Conservation (phyloP, 2,329 filamentous ascomycete species). For the Colletotrichum salicis region DNA sequence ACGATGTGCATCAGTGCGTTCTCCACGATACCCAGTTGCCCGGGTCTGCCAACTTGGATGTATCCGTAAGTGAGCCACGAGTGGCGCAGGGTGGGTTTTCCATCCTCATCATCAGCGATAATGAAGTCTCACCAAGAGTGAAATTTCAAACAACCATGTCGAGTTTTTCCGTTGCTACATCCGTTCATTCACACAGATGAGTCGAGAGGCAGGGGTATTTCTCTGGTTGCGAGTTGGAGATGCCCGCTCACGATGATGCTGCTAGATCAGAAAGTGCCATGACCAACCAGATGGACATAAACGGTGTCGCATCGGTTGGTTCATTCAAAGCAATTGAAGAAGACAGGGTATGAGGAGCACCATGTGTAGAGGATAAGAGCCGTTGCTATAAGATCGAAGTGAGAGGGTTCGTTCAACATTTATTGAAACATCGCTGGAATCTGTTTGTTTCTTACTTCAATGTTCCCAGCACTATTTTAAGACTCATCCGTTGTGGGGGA, state of each 20-base stretch:
- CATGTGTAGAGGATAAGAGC: too few species aligned
- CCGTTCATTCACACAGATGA: neutral
- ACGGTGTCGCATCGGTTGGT: too few species aligned
- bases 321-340: too few species aligned
- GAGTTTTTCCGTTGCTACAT: neutral
- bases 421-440: too few species aligned
- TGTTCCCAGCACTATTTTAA: too few species aligned
- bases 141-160: fast-evolving
- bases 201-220: neutral
- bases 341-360: too few species aligned
- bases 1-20: neutral
- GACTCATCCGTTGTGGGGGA: too few species aligned
- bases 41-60: neutral
- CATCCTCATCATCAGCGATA: neutral
- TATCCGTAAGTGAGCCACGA: neutral
- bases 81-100: neutral
- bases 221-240: neutral
- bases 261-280: too few species aligned
- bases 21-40: neutral
- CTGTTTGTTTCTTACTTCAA: too few species aligned
- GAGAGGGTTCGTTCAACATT: too few species aligned
- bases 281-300: too few species aligned
- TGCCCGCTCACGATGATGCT: neutral
- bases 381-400: too few species aligned
- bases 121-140: neutral